Evolutionary conservation across 225 moss, liverwort and hornwort genomes (phyloP), one percentile per base, ranked within the genome.

Genomic region (Bryoerythrophyllum caledonicum): DNA sequence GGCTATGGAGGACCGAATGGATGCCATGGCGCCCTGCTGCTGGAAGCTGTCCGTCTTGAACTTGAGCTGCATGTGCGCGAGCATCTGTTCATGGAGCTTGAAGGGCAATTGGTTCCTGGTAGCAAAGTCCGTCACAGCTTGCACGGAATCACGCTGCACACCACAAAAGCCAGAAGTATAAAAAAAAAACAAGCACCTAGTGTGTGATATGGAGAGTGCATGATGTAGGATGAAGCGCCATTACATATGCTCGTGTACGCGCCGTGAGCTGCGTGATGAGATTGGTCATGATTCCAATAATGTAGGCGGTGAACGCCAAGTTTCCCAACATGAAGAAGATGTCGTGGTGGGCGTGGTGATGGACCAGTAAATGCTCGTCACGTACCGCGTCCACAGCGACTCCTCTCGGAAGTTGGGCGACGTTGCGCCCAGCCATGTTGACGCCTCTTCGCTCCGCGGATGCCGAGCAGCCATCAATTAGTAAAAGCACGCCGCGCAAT

Each of bases 251-350:
- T 77, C 97, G 91, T 12, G 97, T 99, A 63, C 94, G 91, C 7
- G 90, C 86, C 1, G 97, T 99, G 68, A 95, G 71, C 44, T 90
- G 88, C 15, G 93, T 93, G 70, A 99, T 93, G 53, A 99, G 91
- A 73, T 90, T 95, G 78, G 93, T 95, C 97, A 95, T 99, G 74
- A 95, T 85, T 54, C 97, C 97, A 46, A 95, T 95, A 5, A 95
- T 88, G 79, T 99, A 99, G 1, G 97, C 86, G 2, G 95, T 94
- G 69, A 99, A 85, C 17, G 85, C 78, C 52, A 96, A 70, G 80
- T 96, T 96, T 73, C 94, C 68, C 25, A 96, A 41, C 96, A 92
- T 92, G 78, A 89, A 96, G 40, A 90, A 91, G 20, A 94, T 86
- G 72, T 84, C 89, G 94, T 96, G 4, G 96, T 85, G 53, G 94